Conservation (phyloP, 129 eudicot genomes). For the Erigeron canadensis region DNA sequence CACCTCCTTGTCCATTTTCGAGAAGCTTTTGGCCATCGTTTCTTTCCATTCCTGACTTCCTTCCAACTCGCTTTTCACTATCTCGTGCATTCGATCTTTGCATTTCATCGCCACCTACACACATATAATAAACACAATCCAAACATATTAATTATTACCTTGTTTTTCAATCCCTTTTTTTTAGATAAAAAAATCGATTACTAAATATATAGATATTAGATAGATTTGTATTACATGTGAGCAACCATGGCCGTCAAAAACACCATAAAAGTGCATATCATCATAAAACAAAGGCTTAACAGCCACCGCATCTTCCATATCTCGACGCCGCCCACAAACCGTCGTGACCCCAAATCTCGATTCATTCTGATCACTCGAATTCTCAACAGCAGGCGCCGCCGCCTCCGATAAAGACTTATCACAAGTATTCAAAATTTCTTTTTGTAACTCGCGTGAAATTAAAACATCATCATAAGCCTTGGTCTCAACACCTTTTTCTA, state of each 20-base stretch:
- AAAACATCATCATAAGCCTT: not conserved
- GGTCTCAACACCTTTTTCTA: constrained; percentile 16
- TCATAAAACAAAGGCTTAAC: constrained; percentile 56
- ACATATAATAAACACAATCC: not conserved
- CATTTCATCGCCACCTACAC: constrained; percentile 84
- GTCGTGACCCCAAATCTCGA: constrained; percentile 76
- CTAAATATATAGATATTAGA: too few species aligned
- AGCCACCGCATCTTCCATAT: constrained; percentile 94
- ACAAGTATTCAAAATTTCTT: constrained; percentile 11
- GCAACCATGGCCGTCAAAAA: constrained; percentile 96
- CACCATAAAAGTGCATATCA: constrained; percentile 63
- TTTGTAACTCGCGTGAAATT: constrained; percentile 1
- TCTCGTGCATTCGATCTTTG: constrained; percentile 88
- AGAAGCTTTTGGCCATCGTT: constrained; percentile 49
- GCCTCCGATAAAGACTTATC: not conserved
- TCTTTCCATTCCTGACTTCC: constrained; percentile 41
- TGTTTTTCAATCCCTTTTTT: too few species aligned
- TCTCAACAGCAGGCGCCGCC: constrained; percentile 5
- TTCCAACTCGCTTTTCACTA: constrained; percentile 34
- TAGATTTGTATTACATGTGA: constrained; percentile 61
- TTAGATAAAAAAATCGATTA: too few species aligned
- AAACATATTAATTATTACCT: too few species aligned
- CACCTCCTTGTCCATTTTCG: constrained; percentile 73
- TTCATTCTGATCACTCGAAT: constrained; percentile 6
- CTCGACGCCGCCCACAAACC: constrained; percentile 88